These are phyloP conservation scores for Phylloporus rhodoxanthus DNA, from an alignment of 768 basidiomycete genomes.

Conservation along the genomic window DNA sequence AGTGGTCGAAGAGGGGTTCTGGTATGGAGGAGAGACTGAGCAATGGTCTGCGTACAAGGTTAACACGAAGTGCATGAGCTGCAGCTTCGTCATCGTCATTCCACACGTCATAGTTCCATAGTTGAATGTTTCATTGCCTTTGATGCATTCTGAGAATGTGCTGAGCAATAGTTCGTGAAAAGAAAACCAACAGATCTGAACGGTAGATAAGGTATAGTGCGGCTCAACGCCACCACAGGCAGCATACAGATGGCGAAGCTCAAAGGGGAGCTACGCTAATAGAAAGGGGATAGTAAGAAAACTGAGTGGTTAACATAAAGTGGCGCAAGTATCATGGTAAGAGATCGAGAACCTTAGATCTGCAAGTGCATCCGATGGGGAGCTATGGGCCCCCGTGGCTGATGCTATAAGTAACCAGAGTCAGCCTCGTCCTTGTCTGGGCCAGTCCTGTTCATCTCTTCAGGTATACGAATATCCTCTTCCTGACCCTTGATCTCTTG, in stretches of 20 bases:
- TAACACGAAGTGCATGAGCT: neutral
- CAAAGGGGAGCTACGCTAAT: neutral
- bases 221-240: constrained; percentile 12
- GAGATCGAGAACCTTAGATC: neutral
- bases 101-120: neutral
- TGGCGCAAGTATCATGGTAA: neutral
- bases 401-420: constrained; percentile 24
- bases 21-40: constrained; percentile 40
- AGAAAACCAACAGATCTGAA: neutral
- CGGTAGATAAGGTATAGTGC: constrained; percentile 8
- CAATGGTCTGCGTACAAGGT: constrained; percentile 15
- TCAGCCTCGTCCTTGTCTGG: constrained; percentile 32
- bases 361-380: neutral
- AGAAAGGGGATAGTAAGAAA: neutral
- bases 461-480: constrained; percentile 30
- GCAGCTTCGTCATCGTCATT: neutral
- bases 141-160: neutral
- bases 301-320: neutral
- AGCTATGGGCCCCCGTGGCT: neutral
- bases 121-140: neutral
- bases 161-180: neutral
- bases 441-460: constrained; percentile 31
- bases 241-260: constrained; percentile 1
- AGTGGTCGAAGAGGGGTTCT: constrained; percentile 35
- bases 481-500: constrained; percentile 25